These are phyloP conservation scores for Penicillium chermesinum DNA, from an alignment of 495 filamentous ascomycete genomes.

Conservation along the genomic window DNA sequence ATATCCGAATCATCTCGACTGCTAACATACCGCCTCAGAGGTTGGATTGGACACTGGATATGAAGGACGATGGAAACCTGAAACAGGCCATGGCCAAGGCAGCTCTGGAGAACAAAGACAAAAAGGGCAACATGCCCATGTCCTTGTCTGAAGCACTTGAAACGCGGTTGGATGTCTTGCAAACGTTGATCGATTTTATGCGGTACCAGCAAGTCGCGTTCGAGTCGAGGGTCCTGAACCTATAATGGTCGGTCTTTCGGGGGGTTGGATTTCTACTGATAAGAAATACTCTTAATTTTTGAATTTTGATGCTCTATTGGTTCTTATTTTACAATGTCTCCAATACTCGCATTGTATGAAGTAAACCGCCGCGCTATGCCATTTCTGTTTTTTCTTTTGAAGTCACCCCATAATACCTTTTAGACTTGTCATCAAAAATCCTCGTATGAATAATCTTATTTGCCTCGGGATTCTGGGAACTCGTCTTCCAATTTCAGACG, in stretches of 20 bases:
- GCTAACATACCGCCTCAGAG: conserved; percentile 53
- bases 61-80: conserved; percentile 5
- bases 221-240: conserved; percentile 25
- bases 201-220: conserved; percentile 33
- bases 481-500: conserved; percentile 83
- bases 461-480: conserved; percentile 60
- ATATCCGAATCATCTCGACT: conserved; percentile 49
- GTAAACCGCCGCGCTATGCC: conserved; percentile 31
- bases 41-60: conserved; percentile 31
- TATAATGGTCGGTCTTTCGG: conserved; percentile 6
- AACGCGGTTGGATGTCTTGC: conserved; percentile 17
- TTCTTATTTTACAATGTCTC: conserved; percentile 1
- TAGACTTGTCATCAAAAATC: too few species aligned
- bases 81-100: conserved; percentile 18
- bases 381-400: conserved; percentile 13
- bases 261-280: background rate
- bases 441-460: conserved; percentile 18
- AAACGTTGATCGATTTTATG: conserved; percentile 27
- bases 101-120: conserved; percentile 25
- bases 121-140: conserved; percentile 31
- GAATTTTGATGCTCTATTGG: background rate
- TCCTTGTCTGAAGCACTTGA: conserved; percentile 30
- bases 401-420: conserved; percentile 11
- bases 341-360: background rate
- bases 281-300: background rate